phyloP scores from a whole-genome alignment of 129 eudicot species.

The Silybum marianum region DNA sequence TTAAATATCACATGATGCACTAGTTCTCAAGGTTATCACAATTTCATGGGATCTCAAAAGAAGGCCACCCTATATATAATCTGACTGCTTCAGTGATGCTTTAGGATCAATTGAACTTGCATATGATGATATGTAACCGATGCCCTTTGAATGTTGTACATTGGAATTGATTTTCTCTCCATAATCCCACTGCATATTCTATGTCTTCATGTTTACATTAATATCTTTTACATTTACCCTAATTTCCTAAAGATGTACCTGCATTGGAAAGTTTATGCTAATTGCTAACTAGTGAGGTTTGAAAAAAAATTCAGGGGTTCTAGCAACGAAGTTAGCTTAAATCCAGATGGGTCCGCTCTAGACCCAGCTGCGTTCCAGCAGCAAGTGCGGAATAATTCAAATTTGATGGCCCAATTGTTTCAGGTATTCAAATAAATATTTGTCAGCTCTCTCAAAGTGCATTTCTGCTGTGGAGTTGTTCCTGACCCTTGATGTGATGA shows the following conservation, averaged over 20 bases:
- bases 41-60: no score
- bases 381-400: constrained; percentile 76
- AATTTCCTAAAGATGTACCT: not conserved
- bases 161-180: not conserved
- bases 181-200: not conserved
- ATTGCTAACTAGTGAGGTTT: constrained; percentile 11
- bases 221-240: not conserved
- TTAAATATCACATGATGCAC: no score
- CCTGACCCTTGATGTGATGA: constrained; percentile 31
- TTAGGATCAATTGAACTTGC: not conserved
- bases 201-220: not conserved
- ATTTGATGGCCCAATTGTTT: constrained; percentile 83
- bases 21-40: no score
- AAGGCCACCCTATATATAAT: not conserved
- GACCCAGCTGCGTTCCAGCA: constrained; percentile 93
- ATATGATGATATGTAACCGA: not conserved
- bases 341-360: constrained; percentile 90
- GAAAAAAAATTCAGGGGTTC: constrained; percentile 48
- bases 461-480: constrained; percentile 22
- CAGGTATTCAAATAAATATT: constrained; percentile 53
- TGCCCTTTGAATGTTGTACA: not conserved
- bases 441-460: not conserved
- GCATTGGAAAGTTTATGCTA: constrained; percentile 12
- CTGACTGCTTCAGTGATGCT: not conserved
- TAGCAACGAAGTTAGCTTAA: constrained; percentile 50